Percentiles rank a stretch among this genome's conserved stretches.
Conservation (phyloP, 2,329 filamentous ascomycete species). For the Colletotrichum lindemuthianum region DNA sequence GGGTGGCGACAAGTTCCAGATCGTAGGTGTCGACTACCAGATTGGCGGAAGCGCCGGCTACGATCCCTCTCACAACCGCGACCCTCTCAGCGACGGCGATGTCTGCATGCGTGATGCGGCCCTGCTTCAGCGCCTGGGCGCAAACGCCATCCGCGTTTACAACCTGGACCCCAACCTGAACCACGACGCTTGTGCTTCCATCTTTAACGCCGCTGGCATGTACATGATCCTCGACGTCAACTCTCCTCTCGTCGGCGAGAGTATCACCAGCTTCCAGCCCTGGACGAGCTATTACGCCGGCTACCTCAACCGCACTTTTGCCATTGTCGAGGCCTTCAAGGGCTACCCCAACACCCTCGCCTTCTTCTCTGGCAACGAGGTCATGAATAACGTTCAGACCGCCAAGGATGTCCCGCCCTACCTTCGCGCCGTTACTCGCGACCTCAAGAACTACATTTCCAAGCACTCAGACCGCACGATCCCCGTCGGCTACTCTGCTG, state of each 20-base stretch:
- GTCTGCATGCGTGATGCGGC: slow-evolving; percentile 72
- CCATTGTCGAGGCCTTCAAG: slow-evolving; percentile 74
- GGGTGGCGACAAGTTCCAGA: slow-evolving; percentile 70
- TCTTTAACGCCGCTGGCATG: slow-evolving; percentile 75
- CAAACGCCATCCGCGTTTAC: slow-evolving; percentile 77
- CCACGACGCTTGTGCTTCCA: slow-evolving; percentile 73
- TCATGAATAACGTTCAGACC: slow-evolving; percentile 73
- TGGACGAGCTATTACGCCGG: slow-evolving; percentile 68
- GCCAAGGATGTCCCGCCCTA: slow-evolving; percentile 74
- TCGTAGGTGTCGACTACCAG: slow-evolving; percentile 76
- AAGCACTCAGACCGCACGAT: slow-evolving; percentile 74
- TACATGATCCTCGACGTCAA: slow-evolving; percentile 78
- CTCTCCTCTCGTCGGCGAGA: slow-evolving; percentile 69
- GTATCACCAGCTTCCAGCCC: slow-evolving; percentile 63
- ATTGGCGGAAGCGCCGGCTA: slow-evolving; percentile 73
- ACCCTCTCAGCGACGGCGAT: slow-evolving; percentile 68
- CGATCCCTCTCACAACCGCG: slow-evolving; percentile 61
- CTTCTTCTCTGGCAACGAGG: slow-evolving; percentile 84
- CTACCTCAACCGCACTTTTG: slow-evolving; percentile 74
- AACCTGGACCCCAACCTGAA: slow-evolving; percentile 73
- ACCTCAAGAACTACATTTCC: slow-evolving; percentile 84
- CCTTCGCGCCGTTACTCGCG: slow-evolving; percentile 78
- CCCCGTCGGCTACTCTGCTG: slow-evolving; percentile 83
- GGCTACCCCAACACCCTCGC: slow-evolving; percentile 73
- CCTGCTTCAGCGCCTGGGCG: slow-evolving; percentile 70